Evolutionary conservation across 2,329 filamentous ascomycete genomes (phyloP), one percentile per base, ranked within the genome.

Genomic region (Pleoardoris graminearum): DNA sequence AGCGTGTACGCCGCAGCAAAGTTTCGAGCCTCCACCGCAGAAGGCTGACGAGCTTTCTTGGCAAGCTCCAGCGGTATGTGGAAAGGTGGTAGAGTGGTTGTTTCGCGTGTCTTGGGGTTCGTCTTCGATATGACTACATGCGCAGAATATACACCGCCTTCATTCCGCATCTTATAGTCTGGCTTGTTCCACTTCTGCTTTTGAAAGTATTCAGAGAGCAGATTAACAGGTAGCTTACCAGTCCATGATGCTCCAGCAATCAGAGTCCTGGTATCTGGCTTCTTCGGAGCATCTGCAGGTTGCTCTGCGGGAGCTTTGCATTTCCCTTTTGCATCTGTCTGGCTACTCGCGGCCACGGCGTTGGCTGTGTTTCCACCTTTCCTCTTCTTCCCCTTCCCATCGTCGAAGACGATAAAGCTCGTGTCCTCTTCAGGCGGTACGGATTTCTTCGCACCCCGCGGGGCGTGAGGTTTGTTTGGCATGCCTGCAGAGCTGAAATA

Each of bases 191-290:
- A 99, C 70, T 90, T 91, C 73, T 96, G 90, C 74, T 93, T 95
- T 76, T 96, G 91, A 66, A 92, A 97, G 75, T 96, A 90, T 79
- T 97, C 94, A 30, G 89, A 90, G 58, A 97, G 83, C 65, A 97
- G 82, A 70, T 96, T 97, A 59, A 97, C 89, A 1, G 94, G 94
- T 27, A 99, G 79, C 73, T 99, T 99, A 35, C 94, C 94, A 0
- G 94, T 99, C 94, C 94, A 99, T 62, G 91, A 97, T 53, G 91
- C 85, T 43, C 94, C 94, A 36, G 91, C 94, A 67, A 99, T 96
- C 60, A 99, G 79, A 63, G 95, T 90, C 73, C 83, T 78, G 19
- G 82, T 82, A 43, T 84, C 80, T 35, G 84, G 83, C 62, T 82
- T 84, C 70, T 84, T 85, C n/a, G 78, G 78, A 6, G 70, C 75